A percentile compares a stretch with the other conserved stretches of the same genome.
These are phyloP conservation scores for Brettanomyces anomalus DNA, from an alignment of 805 yeast species.

Conservation along the genomic window DNA sequence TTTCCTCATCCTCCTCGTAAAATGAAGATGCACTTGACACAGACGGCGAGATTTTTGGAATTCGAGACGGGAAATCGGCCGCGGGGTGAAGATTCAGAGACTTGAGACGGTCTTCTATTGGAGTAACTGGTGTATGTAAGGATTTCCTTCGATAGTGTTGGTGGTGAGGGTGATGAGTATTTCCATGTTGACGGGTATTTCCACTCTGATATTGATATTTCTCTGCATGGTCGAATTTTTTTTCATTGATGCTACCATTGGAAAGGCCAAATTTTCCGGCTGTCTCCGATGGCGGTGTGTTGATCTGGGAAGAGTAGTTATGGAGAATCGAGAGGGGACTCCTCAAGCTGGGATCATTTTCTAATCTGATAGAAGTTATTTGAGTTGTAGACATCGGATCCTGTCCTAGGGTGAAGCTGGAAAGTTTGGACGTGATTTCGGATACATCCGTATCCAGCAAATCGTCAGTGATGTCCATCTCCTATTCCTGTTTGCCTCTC, in stretches of 20 bases:
- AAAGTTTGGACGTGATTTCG: constrained; percentile 7
- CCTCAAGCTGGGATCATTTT: background rate
- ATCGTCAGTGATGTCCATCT: background rate
- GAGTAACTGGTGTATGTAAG: background rate
- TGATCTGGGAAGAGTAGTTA: background rate
- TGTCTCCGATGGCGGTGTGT: background rate
- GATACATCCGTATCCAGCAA: constrained; percentile 7
- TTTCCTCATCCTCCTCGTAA: constrained; percentile 1
- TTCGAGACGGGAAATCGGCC: constrained; percentile 14
- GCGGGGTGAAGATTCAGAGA: constrained; percentile 12
- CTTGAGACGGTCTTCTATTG: constrained; percentile 7
- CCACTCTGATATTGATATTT: too few species aligned
- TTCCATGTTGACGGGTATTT: too few species aligned
- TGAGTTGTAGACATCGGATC: background rate
- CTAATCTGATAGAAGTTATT: background rate
- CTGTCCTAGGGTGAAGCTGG: constrained; percentile 6
- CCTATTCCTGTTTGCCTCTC: background rate
- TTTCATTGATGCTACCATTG: background rate
- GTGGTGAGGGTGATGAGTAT: too few species aligned
- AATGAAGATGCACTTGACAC: constrained; percentile 2
- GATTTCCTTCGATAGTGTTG: too few species aligned
- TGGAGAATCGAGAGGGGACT: background rate
- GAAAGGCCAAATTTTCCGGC: background rate
- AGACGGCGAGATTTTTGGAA: constrained; percentile 17
- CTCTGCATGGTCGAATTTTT: too few species aligned